phyloP scores from a whole-genome alignment of 176 grass and related monocot genomes.

The maize (Zea mays) region Zm-B73-REFERENCE-NAM-5.0 NC_050100.1:209110001-209110500 shows the following conservation, averaged over 20 bases:
- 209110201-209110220: no score
- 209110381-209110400: constrained; percentile 26
- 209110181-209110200: no score
- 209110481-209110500: constrained; percentile 36
- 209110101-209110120: no score
- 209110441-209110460: background rate
- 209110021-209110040: background rate
- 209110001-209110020: background rate
- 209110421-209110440: constrained; percentile 17
- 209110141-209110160: no score
- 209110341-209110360: constrained; percentile 25
- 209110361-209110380: constrained; percentile 33
- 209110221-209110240: no score
- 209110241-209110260: background rate
- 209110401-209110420: constrained; percentile 45
- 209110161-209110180: no score
- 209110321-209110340: constrained; percentile 1
- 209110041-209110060: background rate
- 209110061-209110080: background rate
- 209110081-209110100: background rate
- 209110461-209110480: background rate
- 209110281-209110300: no score
- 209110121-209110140: no score
- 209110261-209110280: background rate
- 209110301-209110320: background rate